Base-by-base conservation (phyloP, 2,329 filamentous ascomycete genomes). In the Kalmusia sp. region DNA sequence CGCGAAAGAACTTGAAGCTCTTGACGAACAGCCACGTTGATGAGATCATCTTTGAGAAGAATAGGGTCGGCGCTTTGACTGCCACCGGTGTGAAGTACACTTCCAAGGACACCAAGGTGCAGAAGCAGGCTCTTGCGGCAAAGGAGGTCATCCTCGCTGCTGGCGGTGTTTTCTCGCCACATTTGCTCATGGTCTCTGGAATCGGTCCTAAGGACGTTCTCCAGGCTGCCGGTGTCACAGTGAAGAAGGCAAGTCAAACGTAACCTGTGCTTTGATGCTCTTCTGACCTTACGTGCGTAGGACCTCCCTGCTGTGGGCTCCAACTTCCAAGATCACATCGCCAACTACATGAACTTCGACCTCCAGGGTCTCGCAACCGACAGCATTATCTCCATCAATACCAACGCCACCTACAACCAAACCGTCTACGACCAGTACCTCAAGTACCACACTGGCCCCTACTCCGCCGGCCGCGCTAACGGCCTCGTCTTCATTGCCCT, bases 71-170 rank as follows among this genome's bases (percentile, higher is more conserved):
- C 12, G 19, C 12, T 34, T 31, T 50, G 5, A 43, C 15, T 6
- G 51, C 51, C 9, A 49, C 19, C 8, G 51, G 51, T 15, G 46
- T 54, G 17, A 49, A 35, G n/a, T 21, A 61, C 6, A 61, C 59
- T 6, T 30, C 15, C 24, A 27, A 25, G 6, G 37, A 34, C 12
- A 21, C 27, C 9, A n/a, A 15, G 11, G 17, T 11, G 11, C 6
- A 4, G 6, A 28, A 22, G 7, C 41, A 56, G 31, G 65, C 65
- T 11, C 64, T 57, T n/a, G 67, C 68, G 1, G 57, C 44, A 12
- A 57, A 52, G 14, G 86, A 89, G 57, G 79, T 88, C 7, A 80
- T 89, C 31, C 68, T 89, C 2, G 84, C 84, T 0, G 87, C 87
- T 0, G 81, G 78, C 24, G 73, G 62, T 83, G 34, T 80, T 81